phyloP scores from a whole-genome alignment of 169 alveolate genomes.

The Eimeria falciformis region DNA sequence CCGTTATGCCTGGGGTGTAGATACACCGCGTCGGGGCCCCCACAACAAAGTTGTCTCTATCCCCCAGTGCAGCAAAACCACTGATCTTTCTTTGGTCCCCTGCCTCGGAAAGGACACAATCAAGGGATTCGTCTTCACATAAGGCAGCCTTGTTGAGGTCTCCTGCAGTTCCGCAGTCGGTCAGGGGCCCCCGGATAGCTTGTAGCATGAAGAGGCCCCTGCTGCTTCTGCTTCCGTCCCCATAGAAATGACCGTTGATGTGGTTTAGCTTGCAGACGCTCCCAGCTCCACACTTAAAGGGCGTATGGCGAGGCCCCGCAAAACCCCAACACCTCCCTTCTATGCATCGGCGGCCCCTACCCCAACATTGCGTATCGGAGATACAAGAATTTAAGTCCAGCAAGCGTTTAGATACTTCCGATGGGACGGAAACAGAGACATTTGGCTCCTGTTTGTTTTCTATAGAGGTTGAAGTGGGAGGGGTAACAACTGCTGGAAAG shows the following conservation, averaged over 20 bases:
- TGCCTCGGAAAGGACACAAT: constrained; percentile 16
- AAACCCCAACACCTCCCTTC: constrained; percentile 78
- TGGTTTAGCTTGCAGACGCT: constrained; percentile 11
- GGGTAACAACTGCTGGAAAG: not conserved
- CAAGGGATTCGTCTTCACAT: constrained; percentile 10
- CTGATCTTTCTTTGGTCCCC: constrained; percentile 18
- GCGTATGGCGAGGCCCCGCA: constrained; percentile 67
- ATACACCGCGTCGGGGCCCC: constrained; percentile 24
- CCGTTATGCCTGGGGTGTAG: constrained; percentile 45
- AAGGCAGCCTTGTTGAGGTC: not conserved
- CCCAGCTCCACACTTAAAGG: constrained; percentile 60
- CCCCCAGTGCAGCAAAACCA: not conserved
- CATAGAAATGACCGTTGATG: constrained; percentile 73
- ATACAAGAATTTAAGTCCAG: constrained; percentile 46
- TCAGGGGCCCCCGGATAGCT: constrained; percentile 14
- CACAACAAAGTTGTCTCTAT: not conserved
- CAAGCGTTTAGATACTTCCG: constrained; percentile 34
- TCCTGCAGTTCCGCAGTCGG: constrained; percentile 28
- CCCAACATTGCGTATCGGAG: constrained; percentile 68
- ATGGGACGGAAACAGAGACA: not conserved
- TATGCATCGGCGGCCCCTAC: constrained; percentile 73
- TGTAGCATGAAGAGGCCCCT: constrained; percentile 57
- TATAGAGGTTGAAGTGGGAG: not conserved
- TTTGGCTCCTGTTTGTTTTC: not conserved
- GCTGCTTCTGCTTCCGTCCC: constrained; percentile 16